Percentiles rank a stretch among this genome's conserved stretches.
Evolutionary conservation across 768 basidiomycete species (phyloP).

Genomic region (Tylopilus felleus): DNA sequence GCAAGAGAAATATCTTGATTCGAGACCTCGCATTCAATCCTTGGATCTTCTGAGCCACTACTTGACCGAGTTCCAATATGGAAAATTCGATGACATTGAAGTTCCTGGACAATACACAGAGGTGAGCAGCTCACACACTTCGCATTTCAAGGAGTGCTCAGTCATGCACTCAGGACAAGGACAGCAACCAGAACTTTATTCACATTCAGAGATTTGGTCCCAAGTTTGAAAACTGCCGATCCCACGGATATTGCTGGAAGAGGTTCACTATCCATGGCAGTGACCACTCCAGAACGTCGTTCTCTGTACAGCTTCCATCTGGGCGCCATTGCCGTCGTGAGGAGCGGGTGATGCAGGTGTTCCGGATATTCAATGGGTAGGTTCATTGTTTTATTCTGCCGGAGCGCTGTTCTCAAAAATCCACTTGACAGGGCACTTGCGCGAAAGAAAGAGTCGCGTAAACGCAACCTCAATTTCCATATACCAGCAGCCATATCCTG

Average conservation of each 20-base stretch:
- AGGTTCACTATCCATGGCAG: conserved; percentile 88
- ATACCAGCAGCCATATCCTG: conserved; percentile 84
- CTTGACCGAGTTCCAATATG: conserved; percentile 95
- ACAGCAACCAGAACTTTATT: conserved; percentile 87
- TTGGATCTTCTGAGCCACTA: conserved; percentile 88
- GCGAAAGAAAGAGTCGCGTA: conserved; percentile 89
- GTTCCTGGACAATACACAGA: conserved; percentile 99
- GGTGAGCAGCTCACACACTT: conserved; percentile 40
- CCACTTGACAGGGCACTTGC: conserved; percentile 60
- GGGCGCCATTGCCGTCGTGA: conserved; percentile 85
- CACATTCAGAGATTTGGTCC: conserved; percentile 88
- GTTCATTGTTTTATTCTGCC: conserved; percentile 18
- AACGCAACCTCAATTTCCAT: conserved; percentile 89
- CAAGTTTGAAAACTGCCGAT: conserved; percentile 86
- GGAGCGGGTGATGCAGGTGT: conserved; percentile 86
- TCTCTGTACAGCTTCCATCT: conserved; percentile 87
- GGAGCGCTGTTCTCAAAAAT: conserved; percentile 1
- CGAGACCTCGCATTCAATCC: conserved; percentile 77
- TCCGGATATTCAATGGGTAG: conserved; percentile 92
- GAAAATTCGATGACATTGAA: conserved; percentile 96
- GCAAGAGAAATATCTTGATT: conserved; percentile 81
- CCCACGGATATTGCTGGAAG: conserved; percentile 83
- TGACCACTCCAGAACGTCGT: conserved; percentile 86
- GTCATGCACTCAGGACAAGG: conserved; percentile 71
- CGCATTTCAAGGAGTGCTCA: not conserved